Evolutionary conservation across 2,329 filamentous ascomycete genomes (phyloP).

Genomic region (Tricladium varicosporioides): DNA sequence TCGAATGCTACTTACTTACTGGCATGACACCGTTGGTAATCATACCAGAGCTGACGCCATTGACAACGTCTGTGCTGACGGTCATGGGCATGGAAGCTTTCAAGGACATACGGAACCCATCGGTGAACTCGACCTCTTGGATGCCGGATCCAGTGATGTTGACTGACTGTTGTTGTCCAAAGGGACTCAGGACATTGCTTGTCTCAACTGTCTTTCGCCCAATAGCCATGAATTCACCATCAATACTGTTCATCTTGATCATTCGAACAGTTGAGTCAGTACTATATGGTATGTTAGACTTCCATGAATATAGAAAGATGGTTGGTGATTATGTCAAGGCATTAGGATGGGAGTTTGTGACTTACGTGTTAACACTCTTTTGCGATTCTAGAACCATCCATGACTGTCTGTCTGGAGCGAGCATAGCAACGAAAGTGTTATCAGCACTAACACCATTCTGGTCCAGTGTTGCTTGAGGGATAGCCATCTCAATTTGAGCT

Average conservation of each 20-base stretch:
- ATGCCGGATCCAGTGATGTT: constrained; percentile 19
- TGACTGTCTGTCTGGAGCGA: constrained; percentile 15
- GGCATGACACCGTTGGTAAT: constrained; percentile 4
- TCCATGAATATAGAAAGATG: not conserved
- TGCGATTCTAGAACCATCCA: constrained; percentile 18
- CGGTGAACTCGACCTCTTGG: constrained; percentile 18
- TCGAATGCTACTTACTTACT: constrained; percentile 12
- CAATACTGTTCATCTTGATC: constrained; percentile 15
- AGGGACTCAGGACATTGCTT: constrained; percentile 15
- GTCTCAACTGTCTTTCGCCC: constrained; percentile 17
- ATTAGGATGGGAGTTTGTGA: not conserved
- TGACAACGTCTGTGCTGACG: constrained; percentile 13
- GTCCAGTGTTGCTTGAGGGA: constrained; percentile 11
- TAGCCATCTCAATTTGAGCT: constrained; percentile 17
- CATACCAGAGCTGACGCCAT: constrained; percentile 12
- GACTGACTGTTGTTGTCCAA: constrained; percentile 8
- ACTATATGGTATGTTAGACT: not conserved
- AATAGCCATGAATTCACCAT: constrained; percentile 18
- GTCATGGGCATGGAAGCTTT: constrained; percentile 16
- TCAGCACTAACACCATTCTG: constrained; percentile 14
- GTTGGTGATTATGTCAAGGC: too few species aligned
- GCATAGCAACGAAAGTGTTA: constrained; percentile 19
- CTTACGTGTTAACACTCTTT: constrained; percentile 21
- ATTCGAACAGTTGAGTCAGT: constrained; percentile 18
- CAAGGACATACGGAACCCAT: constrained; percentile 20